These are phyloP conservation scores for Didymella arachidicola DNA, from an alignment of 2,329 filamentous ascomycete species.

Conservation along the genomic window DNA sequence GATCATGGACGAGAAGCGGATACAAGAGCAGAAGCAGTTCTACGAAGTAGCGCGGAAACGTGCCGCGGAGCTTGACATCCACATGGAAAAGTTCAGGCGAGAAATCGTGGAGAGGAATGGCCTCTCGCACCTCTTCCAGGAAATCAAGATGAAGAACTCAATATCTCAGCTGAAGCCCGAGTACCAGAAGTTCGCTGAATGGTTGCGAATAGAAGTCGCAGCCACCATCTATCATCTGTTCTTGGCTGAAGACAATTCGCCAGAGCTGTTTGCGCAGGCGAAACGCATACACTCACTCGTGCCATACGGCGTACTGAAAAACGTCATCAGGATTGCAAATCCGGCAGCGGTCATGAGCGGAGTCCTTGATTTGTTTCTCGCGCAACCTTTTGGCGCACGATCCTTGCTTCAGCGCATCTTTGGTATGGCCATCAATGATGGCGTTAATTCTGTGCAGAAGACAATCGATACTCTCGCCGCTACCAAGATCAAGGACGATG, in stretches of 20 bases:
- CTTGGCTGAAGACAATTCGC: conserved; percentile 96
- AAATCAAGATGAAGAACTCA: conserved; percentile 88
- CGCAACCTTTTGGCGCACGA: conserved; percentile 89
- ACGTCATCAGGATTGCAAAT: conserved; percentile 95
- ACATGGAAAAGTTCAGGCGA: conserved; percentile 85
- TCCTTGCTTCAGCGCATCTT: conserved; percentile 96
- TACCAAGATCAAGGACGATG: conserved; percentile 79
- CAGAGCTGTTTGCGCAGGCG: conserved; percentile 91
- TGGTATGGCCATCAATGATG: conserved; percentile 87
- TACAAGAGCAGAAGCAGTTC: conserved; percentile 92
- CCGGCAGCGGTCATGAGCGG: conserved; percentile 97
- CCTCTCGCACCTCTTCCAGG: conserved; percentile 87
- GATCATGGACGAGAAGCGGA: conserved; percentile 81
- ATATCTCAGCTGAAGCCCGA: conserved; percentile 90
- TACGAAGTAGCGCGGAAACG: conserved; percentile 93
- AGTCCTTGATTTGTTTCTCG: conserved; percentile 91
- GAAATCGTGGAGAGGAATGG: conserved; percentile 81
- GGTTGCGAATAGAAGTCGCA: conserved; percentile 95
- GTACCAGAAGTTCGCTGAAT: conserved; percentile 98
- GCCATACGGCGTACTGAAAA: conserved; percentile 92
- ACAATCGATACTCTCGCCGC: conserved; percentile 78
- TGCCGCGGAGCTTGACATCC: conserved; percentile 91
- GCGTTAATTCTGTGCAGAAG: conserved; percentile 84
- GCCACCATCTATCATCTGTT: conserved; percentile 97
- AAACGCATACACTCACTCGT: conserved; percentile 95